Evolutionary conservation across 2,329 filamentous ascomycete species (phyloP).

Genomic region (Sclerotinia sclerotiorum): DNA sequence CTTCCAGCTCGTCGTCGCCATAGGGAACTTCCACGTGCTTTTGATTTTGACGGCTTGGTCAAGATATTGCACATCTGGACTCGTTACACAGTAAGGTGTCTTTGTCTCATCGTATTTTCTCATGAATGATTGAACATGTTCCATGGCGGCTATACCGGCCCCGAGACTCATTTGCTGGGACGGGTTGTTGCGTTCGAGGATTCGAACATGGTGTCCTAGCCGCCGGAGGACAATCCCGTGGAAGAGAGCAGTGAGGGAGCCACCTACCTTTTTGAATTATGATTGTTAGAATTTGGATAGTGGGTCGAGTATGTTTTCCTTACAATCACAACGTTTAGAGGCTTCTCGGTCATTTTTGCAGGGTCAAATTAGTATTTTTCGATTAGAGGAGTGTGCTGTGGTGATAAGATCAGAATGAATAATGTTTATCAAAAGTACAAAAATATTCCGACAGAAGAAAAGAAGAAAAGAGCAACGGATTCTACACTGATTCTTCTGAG

Average conservation of each 20-base stretch:
- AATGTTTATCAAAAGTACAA: background rate
- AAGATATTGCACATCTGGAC: constrained; percentile 7
- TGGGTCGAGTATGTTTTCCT: background rate
- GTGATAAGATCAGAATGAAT: background rate
- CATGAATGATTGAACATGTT: background rate
- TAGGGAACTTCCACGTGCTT: background rate
- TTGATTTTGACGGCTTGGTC: background rate
- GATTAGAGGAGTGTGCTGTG: background rate
- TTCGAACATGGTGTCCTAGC: background rate
- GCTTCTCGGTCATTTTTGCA: background rate
- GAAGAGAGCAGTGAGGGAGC: constrained; percentile 3
- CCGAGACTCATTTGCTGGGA: constrained; percentile 3
- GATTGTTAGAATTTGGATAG: background rate
- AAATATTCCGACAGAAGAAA: too few relatives aligned
- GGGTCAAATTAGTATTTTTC: too few relatives aligned
- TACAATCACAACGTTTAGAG: background rate
- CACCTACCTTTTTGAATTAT: background rate
- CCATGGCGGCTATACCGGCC: constrained; percentile 14
- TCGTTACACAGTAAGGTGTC: background rate
- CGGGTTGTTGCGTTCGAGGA: background rate
- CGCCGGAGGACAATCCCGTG: background rate
- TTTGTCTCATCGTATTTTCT: background rate
- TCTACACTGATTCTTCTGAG: background rate
- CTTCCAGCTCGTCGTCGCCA: constrained; percentile 26
- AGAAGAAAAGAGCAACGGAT: background rate